Conservation (phyloP, 495 filamentous ascomycete genomes). For the Saxispiralis lemnorum region DNA sequence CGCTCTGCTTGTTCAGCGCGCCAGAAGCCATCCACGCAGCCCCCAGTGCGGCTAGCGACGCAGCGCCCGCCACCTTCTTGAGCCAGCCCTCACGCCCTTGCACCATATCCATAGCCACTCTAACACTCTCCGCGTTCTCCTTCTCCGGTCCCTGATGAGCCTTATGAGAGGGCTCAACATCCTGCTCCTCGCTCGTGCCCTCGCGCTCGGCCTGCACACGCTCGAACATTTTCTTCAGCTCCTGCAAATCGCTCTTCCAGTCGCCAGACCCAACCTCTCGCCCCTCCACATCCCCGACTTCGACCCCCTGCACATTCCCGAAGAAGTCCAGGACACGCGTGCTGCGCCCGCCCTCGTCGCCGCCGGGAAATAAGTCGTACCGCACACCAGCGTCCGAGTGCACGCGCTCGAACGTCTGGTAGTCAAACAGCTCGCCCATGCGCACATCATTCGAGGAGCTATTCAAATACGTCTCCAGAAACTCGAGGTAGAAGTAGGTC, state of each 20-base stretch:
- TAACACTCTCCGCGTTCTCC: constrained; percentile 7
- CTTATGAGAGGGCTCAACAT: neutral
- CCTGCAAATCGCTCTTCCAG: constrained; percentile 54
- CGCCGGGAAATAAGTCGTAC: constrained; percentile 80
- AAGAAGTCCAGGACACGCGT: constrained; percentile 89
- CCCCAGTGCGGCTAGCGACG: constrained; percentile 4
- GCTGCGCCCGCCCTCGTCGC: constrained; percentile 50
- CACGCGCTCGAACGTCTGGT: constrained; percentile 85
- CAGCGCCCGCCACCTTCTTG: constrained; percentile 12
- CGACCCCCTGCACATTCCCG: constrained; percentile 91
- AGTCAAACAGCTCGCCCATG: constrained; percentile 85
- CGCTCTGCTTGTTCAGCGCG: neutral
- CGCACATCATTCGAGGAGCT: constrained; percentile 69
- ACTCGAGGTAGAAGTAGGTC: constrained; percentile 97
- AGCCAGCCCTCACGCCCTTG: constrained; percentile 5
- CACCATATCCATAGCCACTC: constrained; percentile 9
- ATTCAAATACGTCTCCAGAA: constrained; percentile 76
- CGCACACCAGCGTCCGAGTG: constrained; percentile 81
- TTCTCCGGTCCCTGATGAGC: neutral
- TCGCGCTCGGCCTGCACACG: constrained; percentile 27
- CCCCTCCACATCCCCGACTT: constrained; percentile 42
- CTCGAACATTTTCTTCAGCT: constrained; percentile 56
- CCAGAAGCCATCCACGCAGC: constrained; percentile 16
- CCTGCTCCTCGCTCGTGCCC: neutral
- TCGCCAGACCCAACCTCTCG: constrained; percentile 5